A percentile compares a stretch with the other conserved stretches of the same genome.
Evolutionary conservation across 768 basidiomycete species (phyloP).

Genomic region (Dictyophora rubrovolvata): DNA sequence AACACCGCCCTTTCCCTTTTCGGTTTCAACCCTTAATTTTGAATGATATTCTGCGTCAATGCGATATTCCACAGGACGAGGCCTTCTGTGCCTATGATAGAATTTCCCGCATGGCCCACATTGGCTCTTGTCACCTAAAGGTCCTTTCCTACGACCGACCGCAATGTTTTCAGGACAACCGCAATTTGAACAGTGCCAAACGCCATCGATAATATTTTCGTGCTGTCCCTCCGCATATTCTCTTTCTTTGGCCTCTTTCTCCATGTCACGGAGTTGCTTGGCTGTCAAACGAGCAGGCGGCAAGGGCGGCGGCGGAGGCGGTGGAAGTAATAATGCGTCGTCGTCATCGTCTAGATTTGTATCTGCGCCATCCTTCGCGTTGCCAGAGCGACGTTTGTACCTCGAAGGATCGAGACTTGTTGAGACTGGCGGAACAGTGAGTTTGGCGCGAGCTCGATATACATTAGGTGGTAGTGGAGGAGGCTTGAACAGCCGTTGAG

Average conservation of each 20-base stretch:
- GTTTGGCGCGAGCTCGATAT: constrained; percentile 49
- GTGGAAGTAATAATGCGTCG: constrained; percentile 4
- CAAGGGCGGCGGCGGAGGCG: constrained; percentile 1
- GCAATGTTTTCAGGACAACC: constrained; percentile 85
- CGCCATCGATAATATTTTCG: constrained; percentile 68
- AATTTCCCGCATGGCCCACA: constrained; percentile 91
- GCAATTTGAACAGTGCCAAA: constrained; percentile 95
- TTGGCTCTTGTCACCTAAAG: constrained; percentile 80
- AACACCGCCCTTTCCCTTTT: constrained; percentile 39
- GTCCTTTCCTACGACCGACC: constrained; percentile 79
- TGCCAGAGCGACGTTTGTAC: constrained; percentile 29
- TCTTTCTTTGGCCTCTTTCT: constrained; percentile 74
- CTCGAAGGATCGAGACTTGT: constrained; percentile 56
- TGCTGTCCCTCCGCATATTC: constrained; percentile 79
- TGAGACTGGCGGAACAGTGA: constrained; percentile 50
- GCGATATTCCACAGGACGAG: constrained; percentile 73
- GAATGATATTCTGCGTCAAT: constrained; percentile 62
- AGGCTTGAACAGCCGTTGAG: constrained; percentile 56
- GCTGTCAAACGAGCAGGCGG: constrained; percentile 28
- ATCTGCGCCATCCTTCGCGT: not conserved
- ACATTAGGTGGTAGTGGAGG: constrained; percentile 47
- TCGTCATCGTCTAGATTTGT: not conserved
- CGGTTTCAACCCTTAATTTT: constrained; percentile 44
- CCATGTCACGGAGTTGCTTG: constrained; percentile 62
- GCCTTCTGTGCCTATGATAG: constrained; percentile 79